Conservation (phyloP, 495 filamentous ascomycete genomes). For the Aspergillus sclerotioniger region DNA sequence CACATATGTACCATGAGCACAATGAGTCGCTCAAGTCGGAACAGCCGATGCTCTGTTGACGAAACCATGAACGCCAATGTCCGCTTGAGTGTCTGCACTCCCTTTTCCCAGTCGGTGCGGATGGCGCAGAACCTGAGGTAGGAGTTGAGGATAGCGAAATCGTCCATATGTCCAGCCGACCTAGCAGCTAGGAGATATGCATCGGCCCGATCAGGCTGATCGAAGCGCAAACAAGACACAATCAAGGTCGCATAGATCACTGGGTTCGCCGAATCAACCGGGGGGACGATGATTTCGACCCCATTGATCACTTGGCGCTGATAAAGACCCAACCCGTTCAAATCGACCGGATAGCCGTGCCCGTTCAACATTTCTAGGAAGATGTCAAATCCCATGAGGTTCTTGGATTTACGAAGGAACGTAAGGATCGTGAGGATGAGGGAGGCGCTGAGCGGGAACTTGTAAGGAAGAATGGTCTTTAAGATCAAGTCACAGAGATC, state of each 20-base stretch:
- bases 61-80: conserved; percentile 37
- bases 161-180: conserved; percentile 39
- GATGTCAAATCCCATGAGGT: conserved; percentile 42
- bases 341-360: conserved; percentile 35
- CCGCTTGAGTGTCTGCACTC: conserved; percentile 32
- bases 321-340: conserved; percentile 36
- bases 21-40: conserved; percentile 34
- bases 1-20: conserved; percentile 41
- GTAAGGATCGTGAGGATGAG: conserved; percentile 37
- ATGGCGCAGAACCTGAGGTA: conserved; percentile 43
- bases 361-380: conserved; percentile 44
- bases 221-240: conserved; percentile 36
- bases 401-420: conserved; percentile 43
- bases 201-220: conserved; percentile 45
- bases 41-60: conserved; percentile 27
- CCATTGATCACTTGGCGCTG: conserved; percentile 33
- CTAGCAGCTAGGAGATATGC: conserved; percentile 42
- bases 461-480: conserved; percentile 39
- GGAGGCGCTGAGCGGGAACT: conserved; percentile 36
- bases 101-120: conserved; percentile 39
- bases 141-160: conserved; percentile 34
- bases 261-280: conserved; percentile 33
- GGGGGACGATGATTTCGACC: conserved; percentile 36
- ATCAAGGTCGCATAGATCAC: conserved; percentile 40
- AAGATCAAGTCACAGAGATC: conserved; percentile 41